These are phyloP conservation scores for Dittrichia graveolens DNA, from an alignment of 129 eudicot species.

Conservation along the genomic window DNA sequence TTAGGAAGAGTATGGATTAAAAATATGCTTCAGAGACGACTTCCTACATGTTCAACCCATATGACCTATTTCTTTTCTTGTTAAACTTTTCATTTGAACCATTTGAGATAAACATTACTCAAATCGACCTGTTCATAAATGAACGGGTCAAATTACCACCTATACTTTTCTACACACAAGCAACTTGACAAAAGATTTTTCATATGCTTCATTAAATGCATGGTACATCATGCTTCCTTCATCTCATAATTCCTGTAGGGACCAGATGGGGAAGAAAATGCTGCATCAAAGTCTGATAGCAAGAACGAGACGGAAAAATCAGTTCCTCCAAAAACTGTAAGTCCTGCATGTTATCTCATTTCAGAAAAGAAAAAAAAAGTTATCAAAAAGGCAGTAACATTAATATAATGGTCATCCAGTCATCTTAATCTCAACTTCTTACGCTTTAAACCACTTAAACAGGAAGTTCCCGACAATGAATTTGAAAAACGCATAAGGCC, in stretches of 20 bases:
- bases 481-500: constrained; percentile 93
- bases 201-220: no score
- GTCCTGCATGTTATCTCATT: constrained; percentile 16
- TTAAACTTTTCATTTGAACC: no score
- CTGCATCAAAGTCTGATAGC: constrained; percentile 47
- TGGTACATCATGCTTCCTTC: constrained; percentile 8
- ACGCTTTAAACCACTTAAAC: constrained; percentile 21
- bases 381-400: background rate
- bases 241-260: constrained; percentile 36
- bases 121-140: no score
- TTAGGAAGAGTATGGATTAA: background rate
- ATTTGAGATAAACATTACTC: no score
- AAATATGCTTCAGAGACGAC: background rate
- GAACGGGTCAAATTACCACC: no score
- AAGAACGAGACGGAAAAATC: constrained; percentile 68
- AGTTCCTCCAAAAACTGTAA: constrained; percentile 54
- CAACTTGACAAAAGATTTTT: no score
- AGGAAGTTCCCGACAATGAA: constrained; percentile 96
- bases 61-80: background rate
- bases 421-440: no score
- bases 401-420: no score
- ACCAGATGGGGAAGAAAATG: constrained; percentile 53
- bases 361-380: background rate
- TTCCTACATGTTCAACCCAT: background rate
- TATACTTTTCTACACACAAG: no score